Conservation (phyloP, 2,329 filamentous ascomycete genomes). For the Epichloe sibirici region DNA sequence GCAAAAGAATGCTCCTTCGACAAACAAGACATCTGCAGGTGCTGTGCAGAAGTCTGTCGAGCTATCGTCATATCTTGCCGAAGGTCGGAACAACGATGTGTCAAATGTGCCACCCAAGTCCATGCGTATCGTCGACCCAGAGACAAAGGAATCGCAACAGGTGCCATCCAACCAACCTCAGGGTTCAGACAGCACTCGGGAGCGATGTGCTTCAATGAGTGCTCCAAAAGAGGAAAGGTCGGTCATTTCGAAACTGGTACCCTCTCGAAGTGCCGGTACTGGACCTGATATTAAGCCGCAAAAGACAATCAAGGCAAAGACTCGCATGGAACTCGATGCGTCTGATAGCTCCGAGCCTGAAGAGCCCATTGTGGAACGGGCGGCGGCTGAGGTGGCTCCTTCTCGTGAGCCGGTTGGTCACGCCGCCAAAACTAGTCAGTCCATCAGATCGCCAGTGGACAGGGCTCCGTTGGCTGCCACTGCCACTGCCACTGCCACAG, state of each 20-base stretch:
- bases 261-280: conserved; percentile 16
- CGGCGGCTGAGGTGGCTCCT: conserved; percentile 1
- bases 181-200: conserved; percentile 15
- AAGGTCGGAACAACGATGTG: conserved; percentile 37
- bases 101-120: conserved; percentile 43
- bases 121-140: conserved; percentile 46
- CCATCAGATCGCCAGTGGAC: not conserved
- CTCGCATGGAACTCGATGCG: conserved; percentile 57
- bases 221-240: conserved; percentile 25
- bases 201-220: conserved; percentile 23
- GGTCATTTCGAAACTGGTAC: conserved; percentile 10
- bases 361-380: conserved; percentile 21
- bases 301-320: conserved; percentile 37
- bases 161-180: conserved; percentile 18
- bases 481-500: conserved; percentile 16
- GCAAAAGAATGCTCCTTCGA: conserved; percentile 48
- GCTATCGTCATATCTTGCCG: conserved; percentile 29
- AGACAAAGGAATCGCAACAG: conserved; percentile 30
- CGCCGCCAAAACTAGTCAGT: not conserved
- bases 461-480: conserved; percentile 8
- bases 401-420: not conserved
- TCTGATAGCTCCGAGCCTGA: conserved; percentile 48
- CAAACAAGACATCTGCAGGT: conserved; percentile 23
- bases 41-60: conserved; percentile 24
- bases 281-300: conserved; percentile 38